Evolutionary conservation across 2,329 filamentous ascomycete species (phyloP), one percentile per base, ranked within the genome.

Genomic region (Escovopsis sp.): DNA sequence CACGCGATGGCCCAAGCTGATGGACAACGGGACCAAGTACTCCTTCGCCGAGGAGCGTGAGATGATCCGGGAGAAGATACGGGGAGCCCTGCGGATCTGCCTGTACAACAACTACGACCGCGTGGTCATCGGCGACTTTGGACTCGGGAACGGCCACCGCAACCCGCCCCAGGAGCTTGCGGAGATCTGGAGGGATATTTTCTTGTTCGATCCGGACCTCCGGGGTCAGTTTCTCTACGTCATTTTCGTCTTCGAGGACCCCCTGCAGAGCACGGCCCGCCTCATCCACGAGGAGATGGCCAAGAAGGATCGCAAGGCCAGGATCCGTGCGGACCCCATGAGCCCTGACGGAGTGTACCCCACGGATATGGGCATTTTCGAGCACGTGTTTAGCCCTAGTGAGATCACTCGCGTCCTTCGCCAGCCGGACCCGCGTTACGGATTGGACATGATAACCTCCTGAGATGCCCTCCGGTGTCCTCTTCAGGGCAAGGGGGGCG

Each of bases 41-140:
- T 79, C 77, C 0, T 86, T 87, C 53, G 62, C 65, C 4, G 66
- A 76, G 46, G 81, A 86, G 56, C 70, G 70, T 41, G 73, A 80
- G 43, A 65, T 84, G 52, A 79, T 83, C 57, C 68, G 67, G 47
- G 75, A 79, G 47, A 84, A 85, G 56, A 76, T 86, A 53, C 71
- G 74, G 16, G 71, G 73, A 2, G 75, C 79, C 3, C 67, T 86
- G 14, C 68, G 75, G 32, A 82, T 85, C 42, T 81, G 79, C 42
- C 70, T 70, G 14, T 70, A 66, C 47, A 66, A 72, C 45, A 60
- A 62, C 39, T 72, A 75, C 47, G 57, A 62, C 28, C 63, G 66
- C 39, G 60, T 79, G 16, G 70, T 74, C 34, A 68, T 79, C 39
- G 72, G 72, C 16, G 74, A 74, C 43, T 80, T 78, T 48, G 75